These are phyloP conservation scores for Trichosporon faecale DNA, from an alignment of 1,284 basidiomycete genomes.

Conservation along the genomic window DNA sequence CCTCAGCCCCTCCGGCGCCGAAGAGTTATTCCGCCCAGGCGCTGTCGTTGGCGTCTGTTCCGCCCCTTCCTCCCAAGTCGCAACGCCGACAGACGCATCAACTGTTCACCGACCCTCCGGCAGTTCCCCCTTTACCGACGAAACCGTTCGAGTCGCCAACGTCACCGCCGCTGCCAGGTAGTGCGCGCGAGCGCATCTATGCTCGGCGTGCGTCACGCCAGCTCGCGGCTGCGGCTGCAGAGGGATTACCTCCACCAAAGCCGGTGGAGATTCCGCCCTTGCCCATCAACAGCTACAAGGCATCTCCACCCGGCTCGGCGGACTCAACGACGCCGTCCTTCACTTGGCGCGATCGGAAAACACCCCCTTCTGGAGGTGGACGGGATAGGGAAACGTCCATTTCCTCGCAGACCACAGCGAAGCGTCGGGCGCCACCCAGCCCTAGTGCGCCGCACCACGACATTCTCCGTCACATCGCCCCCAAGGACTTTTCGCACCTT, in stretches of 20 bases:
- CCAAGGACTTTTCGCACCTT: constrained; percentile 75
- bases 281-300: constrained; percentile 19
- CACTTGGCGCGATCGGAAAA: constrained; percentile 32
- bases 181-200: constrained; percentile 44
- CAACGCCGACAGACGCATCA: not conserved
- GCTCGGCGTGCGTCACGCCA: constrained; percentile 35
- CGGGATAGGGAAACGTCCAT: constrained; percentile 8
- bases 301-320: constrained; percentile 36
- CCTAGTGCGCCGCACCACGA: constrained; percentile 41
- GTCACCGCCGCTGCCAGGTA: constrained; percentile 30
- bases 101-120: not conserved
- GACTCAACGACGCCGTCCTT: constrained; percentile 32
- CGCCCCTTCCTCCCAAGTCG: constrained; percentile 16
- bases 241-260: constrained; percentile 12
- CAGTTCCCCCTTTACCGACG: constrained; percentile 5
- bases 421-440: constrained; percentile 24
- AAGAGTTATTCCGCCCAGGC: constrained; percentile 15
- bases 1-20: constrained; percentile 27
- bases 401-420: constrained; percentile 6
- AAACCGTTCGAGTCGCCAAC: constrained; percentile 4
- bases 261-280: constrained; percentile 20
- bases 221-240: constrained; percentile 18
- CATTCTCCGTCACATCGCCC: constrained; percentile 54
- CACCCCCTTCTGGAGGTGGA: constrained; percentile 31
- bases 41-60: constrained; percentile 12